Evolutionary conservation across 257 asterid species (phyloP), one percentile per base, ranked within the genome.

Genomic region (Schizonepeta tenuifolia): DNA sequence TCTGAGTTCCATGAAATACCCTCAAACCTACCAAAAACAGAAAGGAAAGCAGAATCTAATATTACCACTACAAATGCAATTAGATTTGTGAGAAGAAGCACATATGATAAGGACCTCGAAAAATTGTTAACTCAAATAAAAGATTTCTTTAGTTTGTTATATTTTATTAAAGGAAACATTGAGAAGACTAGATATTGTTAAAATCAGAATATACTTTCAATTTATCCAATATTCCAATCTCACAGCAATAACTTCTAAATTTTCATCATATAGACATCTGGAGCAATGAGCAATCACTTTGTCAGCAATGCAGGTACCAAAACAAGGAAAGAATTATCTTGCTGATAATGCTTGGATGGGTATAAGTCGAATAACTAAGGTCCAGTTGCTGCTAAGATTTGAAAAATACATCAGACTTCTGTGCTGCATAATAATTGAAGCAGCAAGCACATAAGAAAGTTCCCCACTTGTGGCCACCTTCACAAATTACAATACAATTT

Each of bases 1-100:
- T 95, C 94, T 12, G 78, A 70, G 84, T 92, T 84, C 99, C 99
- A 92, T 1, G 98, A 90, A 73, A 92, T 85, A 63, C 98, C 98
- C 83, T 95, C 99, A 51, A 95, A 95, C 98, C 99, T 95, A 72
- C 77, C 70, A 69, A 35, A 28, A 21, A 11, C 63, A 74, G 46
- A 56, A 21, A 55, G 53, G 22, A 60, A 54, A 40, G 18, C 28
- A 65, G 36, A 56, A 56, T 64, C 11, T 22, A 31, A 1, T 20
- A 57, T 20, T 12, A 38, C 43, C 65, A 21, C 33, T 26, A 44
- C 12, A 43, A 22, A 60, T 61, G 28, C 63, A 72, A 61, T 33
- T 18, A 28, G 70, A 6, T 6, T 11, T 14, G 47, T 53, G 60
- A 20, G 61, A 20, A 60, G 62, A 31, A 24, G 50, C 38, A 40